phyloP scores from a whole-genome alignment of 495 filamentous ascomycete species.

The Talaromyces stipitatus region DNA sequence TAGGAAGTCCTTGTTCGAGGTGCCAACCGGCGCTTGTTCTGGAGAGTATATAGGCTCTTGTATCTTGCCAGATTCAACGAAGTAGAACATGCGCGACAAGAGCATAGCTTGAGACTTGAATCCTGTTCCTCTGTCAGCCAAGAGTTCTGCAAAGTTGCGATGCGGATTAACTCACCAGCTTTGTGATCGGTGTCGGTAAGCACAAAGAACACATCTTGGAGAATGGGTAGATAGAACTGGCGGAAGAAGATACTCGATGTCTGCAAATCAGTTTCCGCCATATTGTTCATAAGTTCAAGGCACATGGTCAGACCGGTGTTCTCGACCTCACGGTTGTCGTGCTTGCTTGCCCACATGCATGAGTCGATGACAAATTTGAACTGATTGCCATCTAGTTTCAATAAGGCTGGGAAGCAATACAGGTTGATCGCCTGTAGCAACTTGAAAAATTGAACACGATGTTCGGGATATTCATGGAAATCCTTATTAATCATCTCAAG shows the following conservation, averaged over 20 bases:
- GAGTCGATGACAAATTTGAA: slow-evolving; percentile 99
- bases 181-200: slow-evolving; percentile 97
- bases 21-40: slow-evolving; percentile 75
- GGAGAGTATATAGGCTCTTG: slow-evolving; percentile 79
- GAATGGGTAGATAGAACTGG: slow-evolving; percentile 87
- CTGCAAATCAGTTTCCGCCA: slow-evolving; percentile 79
- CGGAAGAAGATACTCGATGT: slow-evolving; percentile 95
- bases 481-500: slow-evolving; percentile 99
- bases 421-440: slow-evolving; percentile 91
- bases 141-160: slow-evolving; percentile 4
- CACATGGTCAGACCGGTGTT: slow-evolving; percentile 98
- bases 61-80: slow-evolving; percentile 78
- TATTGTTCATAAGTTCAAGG: slow-evolving; percentile 94
- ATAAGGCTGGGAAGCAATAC: slow-evolving; percentile 87
- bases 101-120: slow-evolving; percentile 96
- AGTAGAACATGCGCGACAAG: slow-evolving; percentile 92
- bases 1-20: slow-evolving; percentile 83
- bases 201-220: slow-evolving; percentile 98
- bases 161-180: slow-evolving; percentile 49
- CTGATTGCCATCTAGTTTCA: slow-evolving; percentile 88
- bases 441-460: slow-evolving; percentile 97
- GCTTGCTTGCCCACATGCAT: slow-evolving; percentile 99
- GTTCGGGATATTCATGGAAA: slow-evolving; percentile 97
- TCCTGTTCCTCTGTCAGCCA: slow-evolving; percentile 32
- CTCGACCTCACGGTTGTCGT: slow-evolving; percentile 97